Evolutionary conservation across 1,139 yeast species (phyloP).

Genomic region (Yamadazyma atlantica): DNA sequence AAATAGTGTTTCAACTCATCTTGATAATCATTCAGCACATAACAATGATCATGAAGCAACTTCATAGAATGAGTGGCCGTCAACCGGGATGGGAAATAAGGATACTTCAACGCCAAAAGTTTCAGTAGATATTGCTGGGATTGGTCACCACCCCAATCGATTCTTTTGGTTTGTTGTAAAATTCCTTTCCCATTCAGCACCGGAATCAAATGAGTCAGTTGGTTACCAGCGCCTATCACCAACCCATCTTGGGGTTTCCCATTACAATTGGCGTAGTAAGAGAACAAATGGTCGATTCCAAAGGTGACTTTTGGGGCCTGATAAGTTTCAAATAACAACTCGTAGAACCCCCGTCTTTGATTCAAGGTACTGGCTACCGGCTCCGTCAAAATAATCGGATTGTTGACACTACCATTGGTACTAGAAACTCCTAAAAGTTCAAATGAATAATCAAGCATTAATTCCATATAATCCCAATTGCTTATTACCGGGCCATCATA

Average conservation of each 20-base stretch:
- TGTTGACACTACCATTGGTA: conserved; percentile 53
- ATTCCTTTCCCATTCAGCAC: conserved; percentile 67
- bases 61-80: conserved; percentile 62
- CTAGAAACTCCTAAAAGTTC: conserved; percentile 72
- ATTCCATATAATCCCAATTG: conserved; percentile 91
- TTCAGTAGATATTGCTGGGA: conserved; percentile 63
- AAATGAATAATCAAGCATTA: conserved; percentile 78
- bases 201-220: conserved; percentile 81
- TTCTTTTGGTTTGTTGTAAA: conserved; percentile 68
- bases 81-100: conserved; percentile 81
- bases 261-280: conserved; percentile 56
- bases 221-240: conserved; percentile 80
- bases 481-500: conserved; percentile 85
- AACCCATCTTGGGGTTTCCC: conserved; percentile 49
- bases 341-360: conserved; percentile 76
- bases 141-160: conserved; percentile 90
- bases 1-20: conserved; percentile 59
- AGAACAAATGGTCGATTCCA: conserved; percentile 81
- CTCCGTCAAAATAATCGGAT: conserved; percentile 84
- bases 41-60: conserved; percentile 75
- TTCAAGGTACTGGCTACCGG: conserved; percentile 66
- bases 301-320: conserved; percentile 69
- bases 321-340: conserved; percentile 80
- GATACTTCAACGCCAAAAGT: conserved; percentile 78
- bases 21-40: conserved; percentile 67